phyloP scores from a whole-genome alignment of 169 alveolate species.

The Besnoitia besnoiti region DNA sequence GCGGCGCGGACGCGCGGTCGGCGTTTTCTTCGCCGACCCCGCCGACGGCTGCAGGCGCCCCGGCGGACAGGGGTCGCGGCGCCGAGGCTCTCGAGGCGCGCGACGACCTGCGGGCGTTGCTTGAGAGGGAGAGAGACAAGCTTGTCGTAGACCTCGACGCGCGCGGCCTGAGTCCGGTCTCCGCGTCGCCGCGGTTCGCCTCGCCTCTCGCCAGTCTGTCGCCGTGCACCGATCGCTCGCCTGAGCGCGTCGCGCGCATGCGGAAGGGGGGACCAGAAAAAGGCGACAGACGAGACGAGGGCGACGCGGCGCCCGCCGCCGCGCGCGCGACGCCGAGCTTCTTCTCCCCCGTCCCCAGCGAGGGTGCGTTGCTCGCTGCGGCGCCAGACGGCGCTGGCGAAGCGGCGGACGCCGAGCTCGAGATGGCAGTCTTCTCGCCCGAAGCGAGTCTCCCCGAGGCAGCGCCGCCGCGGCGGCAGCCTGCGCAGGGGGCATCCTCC shows the following conservation, averaged over 20 bases:
- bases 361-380: no score
- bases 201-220: neutral
- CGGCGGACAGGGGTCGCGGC: no score
- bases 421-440: neutral
- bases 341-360: neutral
- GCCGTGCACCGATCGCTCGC: neutral
- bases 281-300: neutral
- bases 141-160: neutral
- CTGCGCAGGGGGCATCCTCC: no score
- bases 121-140: neutral
- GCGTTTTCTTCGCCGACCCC: no score
- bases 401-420: neutral
- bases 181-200: neutral
- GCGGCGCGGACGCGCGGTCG: no score
- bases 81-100: neutral
- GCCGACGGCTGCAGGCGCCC: no score
- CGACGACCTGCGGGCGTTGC: neutral
- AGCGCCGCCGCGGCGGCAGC: no score
- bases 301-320: neutral
- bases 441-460: neutral
- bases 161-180: neutral
- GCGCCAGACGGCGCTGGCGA: neutral
- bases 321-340: neutral
- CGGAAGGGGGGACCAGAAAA: neutral
- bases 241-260: neutral